These are phyloP conservation scores for Yamadazyma kitorensis DNA, from an alignment of 805 yeast species.

Conservation along the genomic window DNA sequence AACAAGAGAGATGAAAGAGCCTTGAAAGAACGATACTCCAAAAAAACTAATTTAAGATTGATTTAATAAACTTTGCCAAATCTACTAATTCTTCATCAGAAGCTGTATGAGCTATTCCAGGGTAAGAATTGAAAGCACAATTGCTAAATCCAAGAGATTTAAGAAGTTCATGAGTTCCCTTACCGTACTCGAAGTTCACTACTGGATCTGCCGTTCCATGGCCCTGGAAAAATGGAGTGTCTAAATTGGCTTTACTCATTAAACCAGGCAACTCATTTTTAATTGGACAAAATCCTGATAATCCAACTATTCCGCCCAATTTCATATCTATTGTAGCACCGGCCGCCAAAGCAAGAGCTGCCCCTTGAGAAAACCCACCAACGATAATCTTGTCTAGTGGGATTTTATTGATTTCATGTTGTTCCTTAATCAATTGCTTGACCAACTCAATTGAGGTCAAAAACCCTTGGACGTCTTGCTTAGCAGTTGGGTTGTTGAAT, in stretches of 20 bases:
- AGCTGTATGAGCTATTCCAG: conserved; percentile 67
- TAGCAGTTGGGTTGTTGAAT: conserved; percentile 46
- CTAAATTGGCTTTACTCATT: conserved; percentile 38
- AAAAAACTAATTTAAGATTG: conserved; percentile 12
- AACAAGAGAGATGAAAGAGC: too few relatives aligned
- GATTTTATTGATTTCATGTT: conserved; percentile 49
- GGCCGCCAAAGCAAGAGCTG: conserved; percentile 69
- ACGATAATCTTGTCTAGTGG: conserved; percentile 68
- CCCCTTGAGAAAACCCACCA: conserved; percentile 97
- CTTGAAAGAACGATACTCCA: too few relatives aligned
- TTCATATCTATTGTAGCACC: conserved; percentile 53
- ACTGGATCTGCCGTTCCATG: conserved; percentile 83
- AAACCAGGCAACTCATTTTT: conserved; percentile 12
- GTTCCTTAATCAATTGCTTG: conserved; percentile 47
- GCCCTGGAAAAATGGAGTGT: conserved; percentile 81
- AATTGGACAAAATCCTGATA: conserved; percentile 72
- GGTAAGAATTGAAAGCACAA: conserved; percentile 49
- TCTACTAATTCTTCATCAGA: conserved; percentile 64
- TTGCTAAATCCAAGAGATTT: conserved; percentile 42
- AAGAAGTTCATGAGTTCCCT: conserved; percentile 43
- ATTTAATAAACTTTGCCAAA: conserved; percentile 34
- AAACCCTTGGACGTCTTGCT: conserved; percentile 55
- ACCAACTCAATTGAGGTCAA: conserved; percentile 43
- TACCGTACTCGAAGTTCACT: conserved; percentile 42
- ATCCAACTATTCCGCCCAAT: conserved; percentile 72